Evolutionary conservation across 257 asterid genomes (phyloP).

Genomic region (Catharanthus roseus): DNA sequence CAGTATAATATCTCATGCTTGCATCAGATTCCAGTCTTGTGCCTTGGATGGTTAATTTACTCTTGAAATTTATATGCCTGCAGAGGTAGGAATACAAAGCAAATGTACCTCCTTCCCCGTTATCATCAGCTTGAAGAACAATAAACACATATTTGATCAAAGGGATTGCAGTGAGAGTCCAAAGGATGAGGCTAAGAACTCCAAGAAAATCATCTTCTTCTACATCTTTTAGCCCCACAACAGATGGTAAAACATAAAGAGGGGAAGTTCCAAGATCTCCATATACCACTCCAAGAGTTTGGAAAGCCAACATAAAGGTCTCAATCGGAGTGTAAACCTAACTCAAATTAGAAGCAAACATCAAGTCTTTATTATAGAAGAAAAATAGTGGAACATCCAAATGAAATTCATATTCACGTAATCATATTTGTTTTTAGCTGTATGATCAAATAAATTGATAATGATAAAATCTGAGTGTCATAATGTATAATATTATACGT

Average conservation of each 20-base stretch:
- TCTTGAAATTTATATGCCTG: conserved; percentile 18
- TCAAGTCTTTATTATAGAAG: background rate
- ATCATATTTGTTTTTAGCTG: too few species aligned
- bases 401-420: too few species aligned
- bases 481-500: too few species aligned
- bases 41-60: conserved; percentile 12
- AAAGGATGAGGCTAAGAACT: conserved; percentile 26
- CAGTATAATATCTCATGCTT: conserved; percentile 19
- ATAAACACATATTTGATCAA: conserved; percentile 30
- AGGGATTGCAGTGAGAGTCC: conserved; percentile 29
- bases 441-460: too few species aligned
- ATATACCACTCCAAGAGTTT: conserved; percentile 34
- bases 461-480: too few species aligned
- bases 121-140: conserved; percentile 31
- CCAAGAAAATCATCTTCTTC: conserved; percentile 28
- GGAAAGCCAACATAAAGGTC: conserved; percentile 37
- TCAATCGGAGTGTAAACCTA: conserved; percentile 34
- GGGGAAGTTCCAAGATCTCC: conserved; percentile 53
- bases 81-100: conserved; percentile 19
- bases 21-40: conserved; percentile 21
- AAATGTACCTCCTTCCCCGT: conserved; percentile 36
- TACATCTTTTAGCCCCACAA: conserved; percentile 1
- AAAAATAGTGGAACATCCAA: too few species aligned
- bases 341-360: background rate
- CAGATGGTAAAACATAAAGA: conserved; percentile 37